phyloP scores from a whole-genome alignment of 345 rosid genomes.

The Corymbia maculata region DNA sequence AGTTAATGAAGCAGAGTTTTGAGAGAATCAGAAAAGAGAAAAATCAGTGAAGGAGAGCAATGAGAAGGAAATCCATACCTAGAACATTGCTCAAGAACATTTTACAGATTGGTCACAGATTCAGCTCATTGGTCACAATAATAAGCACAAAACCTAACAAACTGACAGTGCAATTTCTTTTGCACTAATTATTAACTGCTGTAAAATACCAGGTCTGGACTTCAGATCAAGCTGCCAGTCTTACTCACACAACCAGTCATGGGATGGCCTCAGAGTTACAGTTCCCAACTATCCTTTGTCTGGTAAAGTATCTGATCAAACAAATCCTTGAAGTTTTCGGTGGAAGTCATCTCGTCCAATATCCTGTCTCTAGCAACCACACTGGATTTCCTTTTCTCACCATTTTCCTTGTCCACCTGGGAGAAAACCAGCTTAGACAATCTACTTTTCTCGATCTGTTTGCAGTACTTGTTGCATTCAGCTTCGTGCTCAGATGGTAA shows the following conservation, averaged over 20 bases:
- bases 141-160: background rate
- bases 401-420: background rate
- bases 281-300: slow-evolving; percentile 9
- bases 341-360: slow-evolving; percentile 13
- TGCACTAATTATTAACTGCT: background rate
- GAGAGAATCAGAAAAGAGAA: background rate
- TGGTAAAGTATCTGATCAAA: slow-evolving; percentile 21
- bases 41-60: background rate
- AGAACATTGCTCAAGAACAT: background rate
- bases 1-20: background rate
- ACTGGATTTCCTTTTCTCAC: too few species aligned
- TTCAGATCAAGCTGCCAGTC: background rate
- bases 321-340: slow-evolving; percentile 2
- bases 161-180: background rate
- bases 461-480: slow-evolving; percentile 37
- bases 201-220: background rate
- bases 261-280: background rate
- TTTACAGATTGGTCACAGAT: background rate
- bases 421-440: slow-evolving; percentile 50
- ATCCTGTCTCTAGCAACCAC: slow-evolving; percentile 19
- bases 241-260: background rate
- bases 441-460: slow-evolving; percentile 35
- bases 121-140: background rate
- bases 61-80: background rate
- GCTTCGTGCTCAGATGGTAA: slow-evolving; percentile 51